phyloP scores from a whole-genome alignment of 495 filamentous ascomycete genomes.

The Lepidopterella palustris region DNA sequence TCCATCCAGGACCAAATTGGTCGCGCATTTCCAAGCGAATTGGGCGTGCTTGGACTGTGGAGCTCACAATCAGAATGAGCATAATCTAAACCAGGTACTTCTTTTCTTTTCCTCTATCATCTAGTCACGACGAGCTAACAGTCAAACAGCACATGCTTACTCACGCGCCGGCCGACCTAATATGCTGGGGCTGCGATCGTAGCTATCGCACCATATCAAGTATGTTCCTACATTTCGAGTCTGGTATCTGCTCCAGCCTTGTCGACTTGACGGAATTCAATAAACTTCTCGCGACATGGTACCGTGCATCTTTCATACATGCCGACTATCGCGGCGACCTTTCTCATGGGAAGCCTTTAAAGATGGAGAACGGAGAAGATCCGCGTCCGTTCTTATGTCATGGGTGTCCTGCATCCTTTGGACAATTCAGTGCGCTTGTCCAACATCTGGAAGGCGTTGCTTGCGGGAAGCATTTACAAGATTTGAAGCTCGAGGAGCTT shows the following conservation, averaged over 20 bases:
- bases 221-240: constrained; percentile 16
- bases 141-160: constrained; percentile 3
- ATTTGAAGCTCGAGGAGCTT: constrained; percentile 3
- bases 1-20: background rate
- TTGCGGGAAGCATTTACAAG: constrained; percentile 7
- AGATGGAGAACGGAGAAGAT: background rate
- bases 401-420: constrained; percentile 6
- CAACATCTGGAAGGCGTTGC: constrained; percentile 8
- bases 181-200: constrained; percentile 7
- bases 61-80: background rate
- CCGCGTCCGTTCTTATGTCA: constrained; percentile 11
- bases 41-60: background rate
- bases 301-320: constrained; percentile 1
- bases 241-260: constrained; percentile 7
- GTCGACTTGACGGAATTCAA: constrained; percentile 1
- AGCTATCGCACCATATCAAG: constrained; percentile 1
- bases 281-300: constrained; percentile 6
- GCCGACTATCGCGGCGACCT: background rate
- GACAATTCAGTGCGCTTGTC: constrained; percentile 6
- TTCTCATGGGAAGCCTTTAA: constrained; percentile 1
- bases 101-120: background rate
- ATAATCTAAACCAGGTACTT: background rate
- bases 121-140: background rate
- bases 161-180: background rate
- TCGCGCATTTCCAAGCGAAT: background rate